Base-by-base conservation (phyloP, 106 monocot species). In the Dioscorea zingiberensis region DNA sequence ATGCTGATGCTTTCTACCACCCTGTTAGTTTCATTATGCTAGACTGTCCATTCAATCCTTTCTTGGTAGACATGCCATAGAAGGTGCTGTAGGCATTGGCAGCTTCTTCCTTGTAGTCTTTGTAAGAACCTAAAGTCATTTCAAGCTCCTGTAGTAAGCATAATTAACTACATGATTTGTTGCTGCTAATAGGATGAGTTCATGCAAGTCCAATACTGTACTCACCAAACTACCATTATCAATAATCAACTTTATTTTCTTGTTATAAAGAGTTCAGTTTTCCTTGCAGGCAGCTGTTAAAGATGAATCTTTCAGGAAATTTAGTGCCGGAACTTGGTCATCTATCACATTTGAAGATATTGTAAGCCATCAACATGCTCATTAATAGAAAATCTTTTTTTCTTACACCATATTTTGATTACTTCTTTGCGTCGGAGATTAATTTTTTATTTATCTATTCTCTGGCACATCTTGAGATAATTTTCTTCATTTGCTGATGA, bases 301-400 rank as follows among this genome's bases (percentile, higher is more conserved):
- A 57, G 64, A 89, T 72, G 81, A 92, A 92, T 71, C 68, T 98
- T 17, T 92, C 92, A 24, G 97, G 97, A 80, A 80, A 27, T 74
- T 80, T 98, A 77, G 67, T 86, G 65, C 88, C 92, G 76, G 91
- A 88, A 60, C 64, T 98, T 77, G 97, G 97, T 48, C 78, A 56
- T 29, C 62, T 98, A 49, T 84, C 88, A 59, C 29, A 65, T 54
- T 72, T 98, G 86, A 57, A 84, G 64, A 92, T 98, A 72, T 73
- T 98, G 97, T 98, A 66, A 86, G 97, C 79, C 13, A 44, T 44
- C 18, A 25, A n/a, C 25, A 2, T 13, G 65, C 14, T 27, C 13
- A 21, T 60, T 38, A 2, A 30, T 10, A 53, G 44, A 44, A 55
- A 54, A 15, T n/a, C n/a, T n/a, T n/a, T n/a, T 21, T 19, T 62